Base-by-base conservation (phyloP, 2,329 filamentous ascomycete species). In the Colletotrichum brevisporum region DNA sequence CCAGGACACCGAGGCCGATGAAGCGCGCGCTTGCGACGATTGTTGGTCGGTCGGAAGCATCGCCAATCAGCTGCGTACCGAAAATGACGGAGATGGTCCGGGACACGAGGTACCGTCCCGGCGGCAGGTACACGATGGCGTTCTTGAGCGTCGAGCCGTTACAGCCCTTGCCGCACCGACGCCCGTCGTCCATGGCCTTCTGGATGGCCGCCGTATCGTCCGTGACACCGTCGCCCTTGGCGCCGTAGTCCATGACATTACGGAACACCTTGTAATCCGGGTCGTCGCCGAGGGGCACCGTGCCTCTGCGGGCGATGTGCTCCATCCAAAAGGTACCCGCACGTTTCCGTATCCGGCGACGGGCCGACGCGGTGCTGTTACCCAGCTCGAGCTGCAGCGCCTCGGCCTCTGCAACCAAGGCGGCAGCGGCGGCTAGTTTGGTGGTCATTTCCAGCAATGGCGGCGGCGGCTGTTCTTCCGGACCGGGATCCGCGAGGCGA, bases 231-330 rank as follows among this genome's bases (percentile, higher is more conserved):
- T 76, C 79, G 81, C 85, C 85, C 69, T 78, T 83, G 4, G 86
- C 86, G 43, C 87, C 87, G 75, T 83, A 89, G 67, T 88, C 85
- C 75, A 83, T 84, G 3, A 88, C 86, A 74, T 88, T 88, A 47
- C 86, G 83, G 73, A 83, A 88, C 60, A 89, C 78, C 75, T 89
- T 80, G 81, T 89, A 92, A 5, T 27, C 26, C 18, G 9, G n/a
- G 9, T 54, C 50, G 8, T 50, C 36, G 16, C 31, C 55, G 24
- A 36, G 43, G 15, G 21, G 39, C 3, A 53, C 63, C 13, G 47
- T 45, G 9, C 54, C 61, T 8, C 57, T 31, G 12, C 36, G 58
- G 9, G 9, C 27, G 18, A 64, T 43, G 21, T 16, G 18, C n/a
- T 50, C 51, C 60, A 63, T 63, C 60, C 60, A 63, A 39, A 51